A percentile compares a stretch with the other conserved stretches of the same genome.
Evolutionary conservation across 495 filamentous ascomycete genomes (phyloP).

Genomic region (Hypoxylon rickii): DNA sequence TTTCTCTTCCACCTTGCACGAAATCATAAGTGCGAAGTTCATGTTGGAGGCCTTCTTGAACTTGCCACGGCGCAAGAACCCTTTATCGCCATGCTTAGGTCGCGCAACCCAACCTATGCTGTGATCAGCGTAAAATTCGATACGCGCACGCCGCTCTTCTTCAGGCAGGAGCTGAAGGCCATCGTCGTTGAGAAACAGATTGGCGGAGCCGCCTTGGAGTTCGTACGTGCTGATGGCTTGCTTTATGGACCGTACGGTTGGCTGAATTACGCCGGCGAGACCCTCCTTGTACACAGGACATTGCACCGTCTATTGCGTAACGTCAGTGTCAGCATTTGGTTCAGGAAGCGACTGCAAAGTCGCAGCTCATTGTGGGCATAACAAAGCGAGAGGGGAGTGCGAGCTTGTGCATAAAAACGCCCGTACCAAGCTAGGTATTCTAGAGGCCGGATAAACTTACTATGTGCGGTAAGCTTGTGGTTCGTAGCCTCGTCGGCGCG

Average conservation of each 20-base stretch:
- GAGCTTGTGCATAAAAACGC: no score
- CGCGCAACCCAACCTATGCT: constrained; percentile 82
- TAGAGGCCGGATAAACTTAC: constrained; percentile 11
- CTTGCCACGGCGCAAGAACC: constrained; percentile 65
- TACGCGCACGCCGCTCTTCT: constrained; percentile 66
- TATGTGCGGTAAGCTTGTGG: constrained; percentile 62
- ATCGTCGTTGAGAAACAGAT: constrained; percentile 82
- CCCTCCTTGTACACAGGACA: constrained; percentile 78
- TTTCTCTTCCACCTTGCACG: constrained; percentile 74
- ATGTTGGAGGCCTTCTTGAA: constrained; percentile 85
- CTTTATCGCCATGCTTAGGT: constrained; percentile 65
- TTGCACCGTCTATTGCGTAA: constrained; percentile 58
- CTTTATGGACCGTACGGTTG: constrained; percentile 72
- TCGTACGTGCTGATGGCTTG: constrained; percentile 78
- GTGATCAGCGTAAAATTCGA: constrained; percentile 71
- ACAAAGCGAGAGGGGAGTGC: no score
- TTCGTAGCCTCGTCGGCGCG: constrained; percentile 61
- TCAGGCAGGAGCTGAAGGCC: constrained; percentile 72
- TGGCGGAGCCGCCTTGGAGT: constrained; percentile 77
- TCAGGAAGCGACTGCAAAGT: no score
- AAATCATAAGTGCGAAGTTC: constrained; percentile 80
- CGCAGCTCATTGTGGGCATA: no score
- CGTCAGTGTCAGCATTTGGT: constrained; percentile 6
- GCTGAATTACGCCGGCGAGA: constrained; percentile 64
- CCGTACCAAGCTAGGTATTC: no score